Conservation (phyloP, 768 basidiomycete species). For the Tulasnella sp. region DNA sequence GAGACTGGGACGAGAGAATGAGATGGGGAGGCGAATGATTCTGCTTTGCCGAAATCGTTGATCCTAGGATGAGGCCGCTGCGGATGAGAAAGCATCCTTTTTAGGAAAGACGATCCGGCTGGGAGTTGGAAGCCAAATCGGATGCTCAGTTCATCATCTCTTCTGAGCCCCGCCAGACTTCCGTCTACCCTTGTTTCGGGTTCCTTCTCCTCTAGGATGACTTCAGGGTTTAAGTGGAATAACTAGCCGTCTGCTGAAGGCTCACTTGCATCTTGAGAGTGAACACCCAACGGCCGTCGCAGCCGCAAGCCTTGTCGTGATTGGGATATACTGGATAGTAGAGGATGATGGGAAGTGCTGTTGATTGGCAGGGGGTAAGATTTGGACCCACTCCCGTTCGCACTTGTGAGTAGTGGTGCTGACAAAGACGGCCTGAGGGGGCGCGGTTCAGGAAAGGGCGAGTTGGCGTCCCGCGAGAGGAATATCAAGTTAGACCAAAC, state of each 20-base stretch:
- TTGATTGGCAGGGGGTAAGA: neutral
- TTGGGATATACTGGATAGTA: neutral
- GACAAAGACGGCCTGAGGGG: conserved; percentile 72
- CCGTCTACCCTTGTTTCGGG: neutral
- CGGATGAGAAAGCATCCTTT: neutral
- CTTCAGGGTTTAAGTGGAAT: neutral
- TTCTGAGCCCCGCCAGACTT: neutral
- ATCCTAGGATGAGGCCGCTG: neutral
- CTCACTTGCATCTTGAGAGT: neutral
- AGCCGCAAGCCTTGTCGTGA: neutral
- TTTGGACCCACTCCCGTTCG: neutral
- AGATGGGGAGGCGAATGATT: neutral
- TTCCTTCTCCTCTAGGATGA: neutral
- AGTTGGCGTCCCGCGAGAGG: no score
- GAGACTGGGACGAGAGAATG: neutral
- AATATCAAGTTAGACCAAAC: no score
- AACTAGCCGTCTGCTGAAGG: neutral
- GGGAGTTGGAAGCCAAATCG: neutral
- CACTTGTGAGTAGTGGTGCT: conserved; percentile 34
- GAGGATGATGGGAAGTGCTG: neutral
- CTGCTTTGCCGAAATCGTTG: neutral
- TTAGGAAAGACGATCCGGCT: neutral
- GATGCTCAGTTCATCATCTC: neutral
- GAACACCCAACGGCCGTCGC: neutral
- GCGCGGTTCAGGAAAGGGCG: conserved; percentile 60